Evolutionary conservation across 2,329 filamentous ascomycete genomes (phyloP), one percentile per base, ranked within the genome.

Genomic region (Clarireedia sp.): DNA sequence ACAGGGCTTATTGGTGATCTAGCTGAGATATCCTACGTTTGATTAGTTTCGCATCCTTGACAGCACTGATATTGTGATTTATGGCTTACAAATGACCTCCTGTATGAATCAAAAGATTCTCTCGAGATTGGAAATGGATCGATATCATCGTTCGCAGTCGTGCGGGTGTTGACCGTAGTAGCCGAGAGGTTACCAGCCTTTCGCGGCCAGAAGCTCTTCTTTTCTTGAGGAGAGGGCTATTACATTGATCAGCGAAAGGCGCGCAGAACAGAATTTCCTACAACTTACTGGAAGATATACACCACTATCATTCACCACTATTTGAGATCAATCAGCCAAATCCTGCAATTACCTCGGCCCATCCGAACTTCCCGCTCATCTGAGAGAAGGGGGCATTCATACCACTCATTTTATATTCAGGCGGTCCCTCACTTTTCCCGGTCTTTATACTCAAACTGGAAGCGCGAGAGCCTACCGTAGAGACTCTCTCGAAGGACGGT

Each of bases 61-160:
- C 17, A 12, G 3, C 29, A 40, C 9, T 23, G 17, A n/a, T 16
- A 54, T 47, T 46, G 10, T n/a, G 43, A 16, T 5, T 29, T 47
- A 24, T 16, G 14, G 77, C 86, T 64, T 80, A 96, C 92, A 75
- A 97, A 97, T 61, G 91, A 96, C 66, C 94, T 84, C 60, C 94
- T 81, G 73, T 97, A 97, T 3, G 91, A 96, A 70, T 97, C 94
- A 68, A 97, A 97, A 2, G 91, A 96, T 73, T 97, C 94, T 66
- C 92, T 82, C 38, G 91, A 96, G 69, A 97, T 97, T 60, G 87
- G 90, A 70, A 97, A 97, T 14, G 87, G 90, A 69, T 97, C 92
- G 64, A 90, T 91, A 59, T 95, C 90, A 65, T 55, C 52, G 37
- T 24, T 50, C 8, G 52, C 50, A 23, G 46, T 43, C 23, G 85